Evolutionary conservation across 2,329 filamentous ascomycete genomes (phyloP).

Genomic region (Leptographium flavum): DNA sequence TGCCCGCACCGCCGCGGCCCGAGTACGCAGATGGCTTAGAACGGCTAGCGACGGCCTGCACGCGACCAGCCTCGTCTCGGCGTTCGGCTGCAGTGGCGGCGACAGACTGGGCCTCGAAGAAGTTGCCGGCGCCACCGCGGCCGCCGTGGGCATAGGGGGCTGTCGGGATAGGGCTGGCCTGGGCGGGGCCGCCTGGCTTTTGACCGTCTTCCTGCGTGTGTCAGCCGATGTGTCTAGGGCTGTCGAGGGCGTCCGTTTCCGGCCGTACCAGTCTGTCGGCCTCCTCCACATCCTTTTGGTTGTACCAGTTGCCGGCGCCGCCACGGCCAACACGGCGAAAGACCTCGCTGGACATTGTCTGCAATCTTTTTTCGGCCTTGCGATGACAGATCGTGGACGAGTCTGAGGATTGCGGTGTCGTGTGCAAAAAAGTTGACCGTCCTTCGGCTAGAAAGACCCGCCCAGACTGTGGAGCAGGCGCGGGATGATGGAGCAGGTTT

Average conservation of each 20-base stretch:
- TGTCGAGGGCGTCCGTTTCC: too few relatives aligned
- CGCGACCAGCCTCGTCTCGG: constrained; percentile 19
- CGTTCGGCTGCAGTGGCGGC: constrained; percentile 19
- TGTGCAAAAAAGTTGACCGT: not conserved
- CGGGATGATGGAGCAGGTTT: too few relatives aligned
- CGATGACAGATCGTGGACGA: not conserved
- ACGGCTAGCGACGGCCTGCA: constrained; percentile 2
- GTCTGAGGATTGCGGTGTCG: too few relatives aligned
- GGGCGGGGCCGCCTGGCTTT: not conserved
- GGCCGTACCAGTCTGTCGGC: constrained; percentile 14
- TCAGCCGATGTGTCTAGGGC: too few relatives aligned
- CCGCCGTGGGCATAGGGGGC: constrained; percentile 28
- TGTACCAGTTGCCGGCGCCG: constrained; percentile 49
- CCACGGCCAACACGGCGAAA: constrained; percentile 43
- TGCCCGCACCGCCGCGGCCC: constrained; percentile 45
- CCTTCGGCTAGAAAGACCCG: not conserved
- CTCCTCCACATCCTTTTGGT: constrained; percentile 35
- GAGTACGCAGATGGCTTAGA: constrained; percentile 14
- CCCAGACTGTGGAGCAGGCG: too few relatives aligned
- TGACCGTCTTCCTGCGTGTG: not conserved
- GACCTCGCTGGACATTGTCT: constrained; percentile 24
- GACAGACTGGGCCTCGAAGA: constrained; percentile 26
- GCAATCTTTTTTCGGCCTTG: not conserved
- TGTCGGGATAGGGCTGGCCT: constrained; percentile 5
- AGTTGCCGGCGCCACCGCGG: constrained; percentile 51